phyloP scores from a whole-genome alignment of 306 rosid species.

The Arachis stenosperma region DNA sequence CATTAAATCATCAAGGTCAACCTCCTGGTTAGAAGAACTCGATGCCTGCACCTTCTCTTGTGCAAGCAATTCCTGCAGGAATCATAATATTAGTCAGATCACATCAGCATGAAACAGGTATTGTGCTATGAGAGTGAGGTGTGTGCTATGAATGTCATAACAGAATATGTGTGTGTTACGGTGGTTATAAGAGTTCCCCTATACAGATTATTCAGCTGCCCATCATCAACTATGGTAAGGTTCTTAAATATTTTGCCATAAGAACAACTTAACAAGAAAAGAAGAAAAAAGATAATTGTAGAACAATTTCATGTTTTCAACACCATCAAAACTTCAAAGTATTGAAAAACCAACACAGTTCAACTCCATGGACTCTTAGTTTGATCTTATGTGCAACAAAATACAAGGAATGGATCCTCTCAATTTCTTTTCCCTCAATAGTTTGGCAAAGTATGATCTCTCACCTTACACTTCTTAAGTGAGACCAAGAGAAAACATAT shows the following conservation, averaged over 20 bases:
- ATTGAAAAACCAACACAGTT: not conserved
- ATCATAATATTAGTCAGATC: conserved; percentile 34
- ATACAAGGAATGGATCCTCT: too few relatives aligned
- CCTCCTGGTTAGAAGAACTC: conserved; percentile 70
- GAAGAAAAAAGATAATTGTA: not conserved
- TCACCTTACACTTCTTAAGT: too few relatives aligned
- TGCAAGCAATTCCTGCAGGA: conserved; percentile 64
- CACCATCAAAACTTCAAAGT: not conserved
- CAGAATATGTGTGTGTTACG: too few relatives aligned
- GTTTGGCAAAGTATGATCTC: too few relatives aligned
- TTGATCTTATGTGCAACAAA: not conserved
- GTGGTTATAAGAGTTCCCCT: too few relatives aligned
- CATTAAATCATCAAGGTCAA: conserved; percentile 94
- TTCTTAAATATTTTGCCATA: not conserved
- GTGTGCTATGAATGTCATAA: too few relatives aligned
- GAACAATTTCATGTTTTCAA: not conserved
- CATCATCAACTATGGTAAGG: conserved; percentile 5
- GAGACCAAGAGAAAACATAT: too few relatives aligned
- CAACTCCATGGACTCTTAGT: conserved; percentile 12
- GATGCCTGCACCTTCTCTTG: conserved; percentile 64
- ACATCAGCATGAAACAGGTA: not conserved
- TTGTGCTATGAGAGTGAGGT: too few relatives aligned
- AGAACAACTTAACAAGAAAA: not conserved
- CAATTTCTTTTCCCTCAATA: too few relatives aligned
- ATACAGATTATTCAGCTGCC: not conserved